Evolutionary conservation across 2,329 filamentous ascomycete genomes (phyloP).

Genomic region (Aurifilum marmelostoma): DNA sequence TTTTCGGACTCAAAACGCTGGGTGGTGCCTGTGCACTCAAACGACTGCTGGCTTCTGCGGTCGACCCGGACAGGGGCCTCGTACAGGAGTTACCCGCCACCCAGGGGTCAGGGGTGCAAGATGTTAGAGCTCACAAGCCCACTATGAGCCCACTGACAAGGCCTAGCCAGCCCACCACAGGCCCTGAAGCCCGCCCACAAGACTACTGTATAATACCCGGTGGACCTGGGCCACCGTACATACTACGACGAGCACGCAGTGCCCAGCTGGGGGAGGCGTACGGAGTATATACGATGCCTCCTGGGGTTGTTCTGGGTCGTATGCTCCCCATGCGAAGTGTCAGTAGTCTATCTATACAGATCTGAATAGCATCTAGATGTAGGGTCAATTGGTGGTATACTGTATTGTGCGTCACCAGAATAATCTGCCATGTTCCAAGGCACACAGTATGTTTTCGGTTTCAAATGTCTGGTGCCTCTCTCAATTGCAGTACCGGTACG

Average conservation of each 20-base stretch:
- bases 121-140: background rate
- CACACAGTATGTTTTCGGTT: background rate
- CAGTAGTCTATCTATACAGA: too few relatives aligned
- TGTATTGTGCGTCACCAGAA: too few relatives aligned
- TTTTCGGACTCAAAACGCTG: constrained; percentile 22
- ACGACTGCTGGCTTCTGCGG: background rate
- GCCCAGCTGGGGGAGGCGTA: too few relatives aligned
- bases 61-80: constrained; percentile 9
- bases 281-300: background rate
- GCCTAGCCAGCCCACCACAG: too few relatives aligned
- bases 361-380: background rate
- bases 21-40: constrained; percentile 22
- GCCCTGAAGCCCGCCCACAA: background rate
- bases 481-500: background rate
- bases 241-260: too few relatives aligned
- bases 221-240: too few relatives aligned
- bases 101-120: constrained; percentile 15
- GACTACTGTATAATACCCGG: background rate
- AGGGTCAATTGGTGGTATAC: background rate
- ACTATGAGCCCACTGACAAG: background rate
- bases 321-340: background rate
- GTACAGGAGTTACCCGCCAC: constrained; percentile 1
- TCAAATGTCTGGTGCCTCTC: background rate
- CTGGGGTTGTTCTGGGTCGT: background rate
- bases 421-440: too few relatives aligned